Conservation (phyloP, 2,329 filamentous ascomycete species). For the Capronia americana region DNA sequence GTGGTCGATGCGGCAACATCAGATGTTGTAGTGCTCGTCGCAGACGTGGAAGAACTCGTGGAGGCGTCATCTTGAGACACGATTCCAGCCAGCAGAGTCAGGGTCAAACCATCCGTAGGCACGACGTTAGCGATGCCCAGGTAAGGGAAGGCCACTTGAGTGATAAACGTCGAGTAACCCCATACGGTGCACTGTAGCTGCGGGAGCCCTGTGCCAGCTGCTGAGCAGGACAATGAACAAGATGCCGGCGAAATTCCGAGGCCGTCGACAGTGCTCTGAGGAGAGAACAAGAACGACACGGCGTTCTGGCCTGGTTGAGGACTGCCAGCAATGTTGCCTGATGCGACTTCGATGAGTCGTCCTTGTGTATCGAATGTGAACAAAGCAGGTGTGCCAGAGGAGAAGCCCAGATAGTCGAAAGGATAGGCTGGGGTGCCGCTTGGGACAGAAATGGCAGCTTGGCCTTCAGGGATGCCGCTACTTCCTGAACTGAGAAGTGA, state of each 20-base stretch:
- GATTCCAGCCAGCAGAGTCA: constrained; percentile 8
- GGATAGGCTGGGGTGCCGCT: constrained; percentile 4
- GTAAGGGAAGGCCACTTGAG: constrained; percentile 4
- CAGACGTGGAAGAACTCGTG: not conserved
- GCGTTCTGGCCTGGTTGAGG: not conserved
- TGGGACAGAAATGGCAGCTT: not conserved
- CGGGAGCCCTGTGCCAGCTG: not conserved
- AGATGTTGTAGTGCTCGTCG: constrained; percentile 8
- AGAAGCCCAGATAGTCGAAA: constrained; percentile 13
- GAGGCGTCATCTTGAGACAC: not conserved
- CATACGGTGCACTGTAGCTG: not conserved
- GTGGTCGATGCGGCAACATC: not conserved
- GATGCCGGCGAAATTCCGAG: not conserved
- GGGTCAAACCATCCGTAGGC: constrained; percentile 1
- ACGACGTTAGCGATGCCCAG: constrained; percentile 1
- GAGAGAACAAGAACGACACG: constrained; percentile 8
- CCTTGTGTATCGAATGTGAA: constrained; percentile 17
- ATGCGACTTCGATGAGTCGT: not conserved
- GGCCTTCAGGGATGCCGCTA: constrained; percentile 4
- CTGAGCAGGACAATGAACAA: constrained; percentile 10
- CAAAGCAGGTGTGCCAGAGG: constrained; percentile 8
- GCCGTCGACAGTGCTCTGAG: constrained; percentile 5
- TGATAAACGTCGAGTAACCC: constrained; percentile 4
- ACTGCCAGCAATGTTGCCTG: constrained; percentile 4
- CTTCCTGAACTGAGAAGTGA: constrained; percentile 13